Evolutionary conservation across 2,329 filamentous ascomycete genomes (phyloP), one percentile per base, ranked within the genome.

Genomic region (Orbilia quercus): DNA sequence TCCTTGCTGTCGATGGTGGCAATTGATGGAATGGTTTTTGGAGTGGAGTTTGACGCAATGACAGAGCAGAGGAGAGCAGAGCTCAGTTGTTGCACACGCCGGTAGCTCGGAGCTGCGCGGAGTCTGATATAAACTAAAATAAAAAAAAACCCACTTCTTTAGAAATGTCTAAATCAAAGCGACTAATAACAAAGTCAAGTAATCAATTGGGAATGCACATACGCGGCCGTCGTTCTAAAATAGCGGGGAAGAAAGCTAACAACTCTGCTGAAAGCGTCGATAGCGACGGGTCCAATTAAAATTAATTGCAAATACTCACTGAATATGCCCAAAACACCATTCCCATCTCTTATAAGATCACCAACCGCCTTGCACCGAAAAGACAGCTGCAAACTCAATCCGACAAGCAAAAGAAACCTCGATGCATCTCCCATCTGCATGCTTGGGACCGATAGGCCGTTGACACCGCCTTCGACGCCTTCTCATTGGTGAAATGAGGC

Each of bases 331-430:
- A 31, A 31, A 31, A 31, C 28, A 5, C 18, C 16, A 36, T 53
- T n/a, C 48, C 48, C 25, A 20, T 53, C 25, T 53, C 25, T 9
- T 36, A 53, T 36, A 53, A 53, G 48, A 53, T 53, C 48, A n/a
- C 2, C 45, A 3, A 25, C 22, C 6, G 45, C 20, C 7, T 50
- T 50, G 5, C 36, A 40, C 36, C 12, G 28, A 9, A 9, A 31
- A 31, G 28, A 40, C 36, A 14, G 36, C 11, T 40, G 11, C 11
- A 14, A 14, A 5, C 6, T 14, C 36, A 40, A 40, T 40, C 4
- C 36, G n/a, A 12, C 3, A 16, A 40, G n/a, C 36, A 16, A 40
- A 40, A 12, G 4, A 40, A 40, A 45, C 2, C 7, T 20, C 42
- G 6, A 22, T 45, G n/a, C 42, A 45, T 18, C n/a, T 12, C 5